Evolutionary conservation across 345 rosid genomes (phyloP).

Genomic region (Sonneratia caseolaris): DNA sequence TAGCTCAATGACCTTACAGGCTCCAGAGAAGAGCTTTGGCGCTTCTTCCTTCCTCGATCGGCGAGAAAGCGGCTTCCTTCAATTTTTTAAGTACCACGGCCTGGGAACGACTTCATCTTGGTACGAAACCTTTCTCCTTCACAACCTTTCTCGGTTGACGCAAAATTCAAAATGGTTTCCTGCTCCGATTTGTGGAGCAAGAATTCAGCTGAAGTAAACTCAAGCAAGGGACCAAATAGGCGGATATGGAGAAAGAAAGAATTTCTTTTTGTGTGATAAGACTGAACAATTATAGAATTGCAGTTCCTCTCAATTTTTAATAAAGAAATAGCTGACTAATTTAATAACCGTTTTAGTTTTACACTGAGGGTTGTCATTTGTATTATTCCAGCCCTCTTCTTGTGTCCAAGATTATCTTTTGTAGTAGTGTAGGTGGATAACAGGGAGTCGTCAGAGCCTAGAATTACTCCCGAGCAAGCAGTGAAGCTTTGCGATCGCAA

Average conservation of each 20-base stretch:
- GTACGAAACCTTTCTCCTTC: slow-evolving; percentile 19
- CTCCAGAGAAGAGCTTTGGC: slow-evolving; percentile 10
- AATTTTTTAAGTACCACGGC: slow-evolving; percentile 88
- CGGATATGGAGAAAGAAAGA: not conserved
- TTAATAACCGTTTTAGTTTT: not conserved
- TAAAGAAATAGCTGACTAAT: not conserved
- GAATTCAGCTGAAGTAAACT: not conserved
- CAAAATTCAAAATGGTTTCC: not conserved
- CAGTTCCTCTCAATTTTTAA: not conserved
- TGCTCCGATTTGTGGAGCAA: not conserved
- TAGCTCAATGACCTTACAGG: slow-evolving; percentile 10
- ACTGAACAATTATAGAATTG: not conserved
- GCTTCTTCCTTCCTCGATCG: slow-evolving; percentile 28
- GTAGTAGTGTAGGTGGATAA: slow-evolving; percentile 55
- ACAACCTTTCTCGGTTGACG: not conserved
- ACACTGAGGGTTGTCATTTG: no score
- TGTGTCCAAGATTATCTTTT: not conserved
- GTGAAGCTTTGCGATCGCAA: slow-evolving; percentile 79
- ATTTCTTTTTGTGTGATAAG: not conserved
- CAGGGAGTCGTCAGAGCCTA: slow-evolving; percentile 65
- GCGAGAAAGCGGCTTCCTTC: slow-evolving; percentile 51
- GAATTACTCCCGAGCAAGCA: slow-evolving; percentile 70
- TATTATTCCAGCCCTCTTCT: not conserved
- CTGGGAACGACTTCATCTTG: slow-evolving; percentile 94
- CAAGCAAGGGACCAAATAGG: not conserved